Conservation (phyloP, 192 early-diverging fungal species). For the Anaeromyces robustus region DNA sequence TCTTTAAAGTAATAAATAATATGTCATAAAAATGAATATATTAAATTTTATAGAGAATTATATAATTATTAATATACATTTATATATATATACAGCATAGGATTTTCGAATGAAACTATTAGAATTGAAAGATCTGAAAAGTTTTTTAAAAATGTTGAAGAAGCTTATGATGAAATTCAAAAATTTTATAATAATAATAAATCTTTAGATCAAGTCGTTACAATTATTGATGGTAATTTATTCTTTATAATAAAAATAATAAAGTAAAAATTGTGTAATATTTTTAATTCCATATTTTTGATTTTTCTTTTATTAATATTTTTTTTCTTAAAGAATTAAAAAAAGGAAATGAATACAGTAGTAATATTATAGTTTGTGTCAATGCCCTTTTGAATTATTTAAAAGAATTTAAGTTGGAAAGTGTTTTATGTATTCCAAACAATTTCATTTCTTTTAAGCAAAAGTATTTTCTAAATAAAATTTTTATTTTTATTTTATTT, state of each 20-base stretch:
- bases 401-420: slow-evolving; percentile 37
- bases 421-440: slow-evolving; percentile 33
- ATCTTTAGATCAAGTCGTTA: neutral
- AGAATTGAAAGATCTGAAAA: neutral
- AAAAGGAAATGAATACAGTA: neutral
- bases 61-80: too few species aligned
- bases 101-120: neutral
- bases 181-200: neutral
- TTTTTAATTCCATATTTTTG: neutral
- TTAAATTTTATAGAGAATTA: too few species aligned
- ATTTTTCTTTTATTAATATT: neutral
- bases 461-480: neutral
- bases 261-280: too few species aligned
- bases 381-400: slow-evolving; percentile 45
- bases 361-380: slow-evolving; percentile 17
- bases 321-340: neutral
- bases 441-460: slow-evolving; percentile 35
- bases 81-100: neutral
- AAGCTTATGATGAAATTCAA: neutral
- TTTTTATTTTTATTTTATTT: neutral
- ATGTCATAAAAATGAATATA: too few species aligned
- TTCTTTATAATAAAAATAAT: too few species aligned
- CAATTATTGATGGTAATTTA: neutral
- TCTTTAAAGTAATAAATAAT: too few species aligned
- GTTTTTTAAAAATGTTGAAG: neutral